Percentiles rank a stretch among this genome's conserved stretches.
Conservation (phyloP, 768 basidiomycete genomes). For the Tulasnella sp. region DNA sequence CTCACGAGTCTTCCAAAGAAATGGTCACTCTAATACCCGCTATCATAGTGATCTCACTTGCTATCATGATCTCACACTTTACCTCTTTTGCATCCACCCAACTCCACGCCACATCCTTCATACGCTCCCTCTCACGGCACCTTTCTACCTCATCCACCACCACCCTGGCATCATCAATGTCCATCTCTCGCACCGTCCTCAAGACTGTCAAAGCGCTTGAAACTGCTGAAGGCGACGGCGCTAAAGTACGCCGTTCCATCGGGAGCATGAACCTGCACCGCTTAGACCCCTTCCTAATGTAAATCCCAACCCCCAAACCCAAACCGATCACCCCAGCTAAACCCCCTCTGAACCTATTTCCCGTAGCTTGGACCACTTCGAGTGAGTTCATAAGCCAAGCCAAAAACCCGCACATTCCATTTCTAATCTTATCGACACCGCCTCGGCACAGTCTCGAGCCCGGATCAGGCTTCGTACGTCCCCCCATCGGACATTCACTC, state of each 20-base stretch:
- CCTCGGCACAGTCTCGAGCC: background rate
- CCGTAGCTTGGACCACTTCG: slow-evolving; percentile 22
- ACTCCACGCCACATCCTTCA: too few species aligned
- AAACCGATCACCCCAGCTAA: background rate
- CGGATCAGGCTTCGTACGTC: slow-evolving; percentile 57
- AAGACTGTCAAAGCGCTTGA: slow-evolving; percentile 71
- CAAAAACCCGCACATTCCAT: too few species aligned
- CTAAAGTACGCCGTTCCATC: slow-evolving; percentile 73
- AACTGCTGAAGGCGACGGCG: slow-evolving; percentile 66
- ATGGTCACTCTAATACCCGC: too few species aligned
- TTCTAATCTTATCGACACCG: background rate
- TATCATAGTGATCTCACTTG: too few species aligned
- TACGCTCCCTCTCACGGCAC: too few species aligned
- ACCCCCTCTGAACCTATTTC: background rate
- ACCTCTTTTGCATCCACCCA: too few species aligned
- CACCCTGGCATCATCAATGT: too few species aligned
- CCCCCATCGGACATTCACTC: slow-evolving; percentile 42
- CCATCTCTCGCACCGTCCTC: slow-evolving; percentile 44
- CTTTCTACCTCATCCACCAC: too few species aligned
- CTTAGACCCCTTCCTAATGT: slow-evolving; percentile 81
- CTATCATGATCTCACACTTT: too few species aligned
- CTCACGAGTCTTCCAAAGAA: too few species aligned
- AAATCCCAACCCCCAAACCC: slow-evolving; percentile 13
- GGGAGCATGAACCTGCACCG: slow-evolving; percentile 63
- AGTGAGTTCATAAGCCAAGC: background rate